Evolutionary conservation across 352 stramenopile genomes (phyloP), one percentile per base, ranked within the genome.

Genomic region (Globisporangium apiculatum): DNA sequence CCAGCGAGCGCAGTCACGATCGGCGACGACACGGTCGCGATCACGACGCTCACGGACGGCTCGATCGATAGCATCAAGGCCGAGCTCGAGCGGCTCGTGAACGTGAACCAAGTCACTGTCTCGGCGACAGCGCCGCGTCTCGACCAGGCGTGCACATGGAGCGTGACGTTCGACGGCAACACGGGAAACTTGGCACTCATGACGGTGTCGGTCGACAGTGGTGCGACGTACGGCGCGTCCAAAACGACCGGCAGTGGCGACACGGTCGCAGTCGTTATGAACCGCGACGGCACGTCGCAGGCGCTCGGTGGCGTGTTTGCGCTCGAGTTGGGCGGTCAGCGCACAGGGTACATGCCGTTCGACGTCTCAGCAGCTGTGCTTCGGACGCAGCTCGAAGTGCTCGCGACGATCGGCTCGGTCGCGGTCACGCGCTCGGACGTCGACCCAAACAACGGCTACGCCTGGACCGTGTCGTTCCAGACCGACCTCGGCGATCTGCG

Each of bases 91-190:
- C 79, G 85, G 51, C 75, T 99, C 14, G 67, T 64, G 7, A 96
- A 92, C 31, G 90, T 98, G 31, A 91, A 83, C 10, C 72, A 82
- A 48, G 93, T 99, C 8, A 96, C 79, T 3, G 91, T 98, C 18
- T 85, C 87, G 6, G 69, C 75, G 1, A 72, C 64, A 5, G 46
- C 76, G 48, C 73, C 58, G 12, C 72, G 75, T n/a, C 55, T 76
- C 10, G 61, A 72, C 9, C 72, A 91, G 50, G 78, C 83, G 3
- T 99, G 96, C 62, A 83, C 73, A 3, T 98, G 93, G 91, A 69
- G 76, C 51, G 73, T 99, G 37, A 98, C 91, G 1, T 98, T 99
- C 58, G 87, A 98, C 53, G 91, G 81, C 8, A 98, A 98, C 59
- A 91, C 94, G 4, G 94, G 94, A 12, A 57, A 94, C 53, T 60